Base-by-base conservation (phyloP, 768 basidiomycete species). In the Termitomyces sp. region DNA sequence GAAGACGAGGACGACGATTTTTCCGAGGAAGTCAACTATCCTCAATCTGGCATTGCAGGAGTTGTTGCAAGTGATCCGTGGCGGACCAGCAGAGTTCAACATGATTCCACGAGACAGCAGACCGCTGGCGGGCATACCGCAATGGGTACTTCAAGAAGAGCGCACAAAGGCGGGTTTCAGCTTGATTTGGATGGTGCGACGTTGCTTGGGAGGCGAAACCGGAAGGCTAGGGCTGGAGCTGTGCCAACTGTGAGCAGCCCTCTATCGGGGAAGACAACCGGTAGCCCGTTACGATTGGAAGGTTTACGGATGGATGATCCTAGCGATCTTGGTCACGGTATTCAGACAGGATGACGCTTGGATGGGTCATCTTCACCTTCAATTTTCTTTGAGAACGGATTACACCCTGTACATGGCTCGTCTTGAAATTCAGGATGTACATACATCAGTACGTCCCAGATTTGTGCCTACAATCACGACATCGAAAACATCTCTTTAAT, bases 161-260 rank as follows among this genome's bases (percentile, higher is more conserved):
- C 51, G 20, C 54, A 40, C 1, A 61, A 56, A 24, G 56, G 42
- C 50, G 77, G 68, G 9, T 99, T 99, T 67, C 92, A 98, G 69
- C 81, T 99, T 56, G 89, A 94, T 68, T 74, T 99, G 53, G 84
- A 90, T 64, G 86, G 81, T 57, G 93, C 97, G 24, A 98, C 96
- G 3, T 73, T 98, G 1, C 79, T 98, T 6, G 93, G 91, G 13
- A 74, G 89, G 62, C 74, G 91, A 58, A 85, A 85, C 63, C 79
- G 74, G 59, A 77, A 74, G 33, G 65, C 54, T 47, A 65, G 54
- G 40, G 60, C 13, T 43, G 65, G 68, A 20, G 66, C 60, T 27
- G 63, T 53, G 12, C 59, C 65, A 20, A 55, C 66, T 39, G 69
- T 73, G 33, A 62, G 63, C 22, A 78, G 76, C 56, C 74, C 79